Evolutionary conservation across 352 stramenopile species (phyloP).

Genomic region (Paralagenidium karlingii): DNA sequence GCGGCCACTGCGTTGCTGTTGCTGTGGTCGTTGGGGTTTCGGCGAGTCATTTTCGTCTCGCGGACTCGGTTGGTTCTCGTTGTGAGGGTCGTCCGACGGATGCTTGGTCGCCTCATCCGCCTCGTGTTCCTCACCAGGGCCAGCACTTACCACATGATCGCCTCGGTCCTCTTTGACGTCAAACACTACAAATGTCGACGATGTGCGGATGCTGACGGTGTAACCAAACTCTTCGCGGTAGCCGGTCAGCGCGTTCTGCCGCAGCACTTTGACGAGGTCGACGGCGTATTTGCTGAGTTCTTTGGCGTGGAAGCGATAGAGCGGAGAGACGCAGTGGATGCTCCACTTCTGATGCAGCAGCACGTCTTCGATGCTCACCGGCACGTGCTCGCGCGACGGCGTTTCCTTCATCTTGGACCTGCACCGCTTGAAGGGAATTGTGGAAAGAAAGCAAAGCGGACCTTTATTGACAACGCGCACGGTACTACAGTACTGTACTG

Average conservation of each 20-base stretch:
- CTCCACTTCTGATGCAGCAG: slow-evolving; percentile 35
- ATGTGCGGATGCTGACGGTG: slow-evolving; percentile 34
- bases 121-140: slow-evolving; percentile 1
- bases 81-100: neutral
- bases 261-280: slow-evolving; percentile 50
- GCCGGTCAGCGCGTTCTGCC: slow-evolving; percentile 26
- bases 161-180: slow-evolving; percentile 39
- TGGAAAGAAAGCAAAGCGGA: too few relatives aligned
- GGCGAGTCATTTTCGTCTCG: slow-evolving; percentile 5
- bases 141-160: neutral
- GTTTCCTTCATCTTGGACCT: too few relatives aligned
- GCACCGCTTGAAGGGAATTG: too few relatives aligned
- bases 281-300: slow-evolving; percentile 41
- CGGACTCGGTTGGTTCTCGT: neutral
- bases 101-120: neutral
- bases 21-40: neutral
- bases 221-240: slow-evolving; percentile 35
- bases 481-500: too few relatives aligned
- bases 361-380: too few relatives aligned
- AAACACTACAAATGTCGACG: slow-evolving; percentile 34
- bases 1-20: neutral
- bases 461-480: too few relatives aligned
- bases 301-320: slow-evolving; percentile 40
- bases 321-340: slow-evolving; percentile 44
- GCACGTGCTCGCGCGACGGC: too few relatives aligned